Conservation (phyloP, 495 filamentous ascomycete species). For the Talaromyces borbonicus region DNA sequence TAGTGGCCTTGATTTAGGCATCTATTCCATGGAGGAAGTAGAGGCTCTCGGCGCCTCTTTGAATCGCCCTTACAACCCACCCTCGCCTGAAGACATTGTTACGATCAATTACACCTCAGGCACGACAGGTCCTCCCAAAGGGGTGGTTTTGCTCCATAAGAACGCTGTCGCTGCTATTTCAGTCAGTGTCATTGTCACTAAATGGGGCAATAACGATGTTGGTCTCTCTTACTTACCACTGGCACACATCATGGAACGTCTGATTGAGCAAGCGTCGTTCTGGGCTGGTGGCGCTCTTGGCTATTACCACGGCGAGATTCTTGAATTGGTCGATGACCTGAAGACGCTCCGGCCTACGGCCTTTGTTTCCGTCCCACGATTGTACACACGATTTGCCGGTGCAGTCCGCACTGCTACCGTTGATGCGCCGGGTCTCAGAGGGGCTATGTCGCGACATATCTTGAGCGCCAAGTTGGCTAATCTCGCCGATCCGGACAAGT, state of each 20-base stretch:
- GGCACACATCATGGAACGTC: slow-evolving; percentile 86
- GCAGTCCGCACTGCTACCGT: slow-evolving; percentile 70
- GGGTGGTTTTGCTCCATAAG: slow-evolving; percentile 76
- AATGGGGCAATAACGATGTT: slow-evolving; percentile 44
- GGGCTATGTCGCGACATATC: slow-evolving; percentile 68
- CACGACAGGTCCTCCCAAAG: slow-evolving; percentile 91
- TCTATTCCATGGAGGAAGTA: slow-evolving; percentile 67
- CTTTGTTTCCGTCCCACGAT: slow-evolving; percentile 82
- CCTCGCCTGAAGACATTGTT: slow-evolving; percentile 63
- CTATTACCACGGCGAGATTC: slow-evolving; percentile 90
- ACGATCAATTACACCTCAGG: slow-evolving; percentile 98
- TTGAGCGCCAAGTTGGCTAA: slow-evolving; percentile 70
- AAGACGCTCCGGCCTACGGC: slow-evolving; percentile 75
- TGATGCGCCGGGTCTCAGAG: slow-evolving; percentile 70
- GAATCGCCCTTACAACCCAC: slow-evolving; percentile 55
- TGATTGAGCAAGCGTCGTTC: slow-evolving; percentile 67
- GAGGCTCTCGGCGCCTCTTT: slow-evolving; percentile 67
- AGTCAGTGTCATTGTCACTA: slow-evolving; percentile 41
- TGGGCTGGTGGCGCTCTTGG: slow-evolving; percentile 69
- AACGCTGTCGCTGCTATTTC: slow-evolving; percentile 69
- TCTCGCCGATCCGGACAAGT: slow-evolving; percentile 57
- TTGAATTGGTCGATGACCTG: slow-evolving; percentile 81
- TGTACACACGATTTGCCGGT: slow-evolving; percentile 84
- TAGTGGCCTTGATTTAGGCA: slow-evolving; percentile 56
- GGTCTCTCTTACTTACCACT: slow-evolving; percentile 83